phyloP scores from a whole-genome alignment of 495 filamentous ascomycete genomes.

The Penicillium cataractarum region DNA sequence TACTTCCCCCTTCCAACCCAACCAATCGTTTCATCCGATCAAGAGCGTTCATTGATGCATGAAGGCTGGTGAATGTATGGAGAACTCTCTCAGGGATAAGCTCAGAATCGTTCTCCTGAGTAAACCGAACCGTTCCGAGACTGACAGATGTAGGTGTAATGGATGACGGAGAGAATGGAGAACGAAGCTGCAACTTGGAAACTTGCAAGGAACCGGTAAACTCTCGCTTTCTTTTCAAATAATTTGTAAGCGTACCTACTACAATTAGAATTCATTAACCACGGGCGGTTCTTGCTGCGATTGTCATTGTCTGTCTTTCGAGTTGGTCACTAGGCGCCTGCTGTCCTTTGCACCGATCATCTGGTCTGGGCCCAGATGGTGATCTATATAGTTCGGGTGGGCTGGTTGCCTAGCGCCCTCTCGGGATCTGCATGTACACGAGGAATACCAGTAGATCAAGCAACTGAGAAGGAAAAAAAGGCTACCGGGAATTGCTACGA shows the following conservation, averaged over 20 bases:
- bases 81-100: neutral
- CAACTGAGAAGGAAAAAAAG: neutral
- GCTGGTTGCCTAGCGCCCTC: neutral
- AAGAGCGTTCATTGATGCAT: conserved; percentile 22
- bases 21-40: conserved; percentile 29
- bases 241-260: conserved; percentile 12
- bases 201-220: conserved; percentile 16
- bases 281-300: neutral
- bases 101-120: neutral
- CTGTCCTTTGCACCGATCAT: neutral
- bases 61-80: neutral
- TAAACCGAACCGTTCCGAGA: conserved; percentile 4
- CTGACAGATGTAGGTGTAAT: conserved; percentile 29
- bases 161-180: conserved; percentile 27
- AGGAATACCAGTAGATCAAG: neutral
- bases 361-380: neutral
- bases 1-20: conserved; percentile 15
- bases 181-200: conserved; percentile 5
- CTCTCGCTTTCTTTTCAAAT: neutral
- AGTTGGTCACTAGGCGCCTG: neutral
- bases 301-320: neutral
- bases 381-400: neutral
- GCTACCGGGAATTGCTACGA: neutral
- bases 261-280: neutral
- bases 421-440: neutral